Evolutionary conservation across 225 moss, liverwort and hornwort genomes (phyloP), one percentile per base, ranked within the genome.

Genomic region (Ulota crispa): DNA sequence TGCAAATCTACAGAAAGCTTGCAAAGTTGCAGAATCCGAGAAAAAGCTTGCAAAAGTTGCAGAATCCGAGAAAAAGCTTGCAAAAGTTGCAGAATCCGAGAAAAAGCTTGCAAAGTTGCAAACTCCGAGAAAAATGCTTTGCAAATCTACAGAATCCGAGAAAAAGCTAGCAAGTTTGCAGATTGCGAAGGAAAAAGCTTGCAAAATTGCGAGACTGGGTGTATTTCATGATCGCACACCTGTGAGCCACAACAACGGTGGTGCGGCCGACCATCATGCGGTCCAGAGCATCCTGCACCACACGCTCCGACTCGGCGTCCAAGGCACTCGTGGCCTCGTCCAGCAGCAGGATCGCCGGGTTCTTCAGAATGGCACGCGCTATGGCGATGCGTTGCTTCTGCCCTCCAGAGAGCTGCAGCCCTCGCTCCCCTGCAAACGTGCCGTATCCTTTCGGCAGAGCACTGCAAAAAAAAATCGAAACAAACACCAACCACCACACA

Each of bases 251-350:
- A 19, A 94, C 88, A 2, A 93, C 54, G 27, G 94, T 94, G 24
- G 94, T 91, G 47, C 91, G 87, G 30, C 68, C 80, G 11, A 81
- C 86, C 89, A 88, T 91, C 73, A 89, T 90, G 30, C 87, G 88
- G 73, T 93, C 91, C 31, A 94, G 84, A 16, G 94, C 94, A 56
- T 93, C 89, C 68, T 93, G 91, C 20, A 94, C 93, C 59, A 90
- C 86, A 23, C 83, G 84, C 86, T 94, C 91, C 13, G 91, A 94
- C 64, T 90, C 85, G 6, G 87, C 73, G 86, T 91, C 92, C 74
- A 94, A 78, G 63, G 94, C 94, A 72, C 91, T 92, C 4, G 94
- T 92, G 69, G 94, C 92, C 75, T 94, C 94, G 63, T 94, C 92
- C 41, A 93, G 78, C 23, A 94, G 88, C 72, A 94, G 65, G 72